These are phyloP conservation scores for Zygosaccharomyces gambellarensis DNA, from an alignment of 805 yeast species.

Conservation along the genomic window DNA sequence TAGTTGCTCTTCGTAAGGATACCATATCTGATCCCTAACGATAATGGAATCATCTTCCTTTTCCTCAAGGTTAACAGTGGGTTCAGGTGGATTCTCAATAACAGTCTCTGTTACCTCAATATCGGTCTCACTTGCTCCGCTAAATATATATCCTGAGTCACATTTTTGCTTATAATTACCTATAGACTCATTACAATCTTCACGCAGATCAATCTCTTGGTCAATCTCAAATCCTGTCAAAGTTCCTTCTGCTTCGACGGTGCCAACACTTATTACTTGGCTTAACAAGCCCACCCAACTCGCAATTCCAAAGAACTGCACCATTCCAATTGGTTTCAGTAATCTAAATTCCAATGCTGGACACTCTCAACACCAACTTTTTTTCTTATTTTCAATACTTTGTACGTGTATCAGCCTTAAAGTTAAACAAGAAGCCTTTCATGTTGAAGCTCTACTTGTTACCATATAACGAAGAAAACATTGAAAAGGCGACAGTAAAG, in stretches of 20 bases:
- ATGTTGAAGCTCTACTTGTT: not conserved
- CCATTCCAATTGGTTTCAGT: not conserved
- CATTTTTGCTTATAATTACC: conserved; percentile 3
- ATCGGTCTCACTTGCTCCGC: not conserved
- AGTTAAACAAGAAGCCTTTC: not conserved
- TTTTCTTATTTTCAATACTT: not conserved
- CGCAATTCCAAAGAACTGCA: not conserved
- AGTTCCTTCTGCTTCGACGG: not conserved
- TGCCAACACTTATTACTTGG: not conserved
- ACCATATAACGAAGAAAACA: not conserved
- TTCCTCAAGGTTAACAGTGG: not conserved
- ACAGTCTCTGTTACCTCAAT: not conserved
- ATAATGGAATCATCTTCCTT: not conserved
- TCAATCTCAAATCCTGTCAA: conserved; percentile 4
- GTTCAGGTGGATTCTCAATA: not conserved
- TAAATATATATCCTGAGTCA: not conserved
- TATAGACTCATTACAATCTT: not conserved
- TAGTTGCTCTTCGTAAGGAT: conserved; percentile 58
- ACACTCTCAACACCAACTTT: not conserved
- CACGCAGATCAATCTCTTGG: conserved; percentile 6
- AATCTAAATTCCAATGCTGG: not conserved
- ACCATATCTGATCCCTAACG: conserved; percentile 17
- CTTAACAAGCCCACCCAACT: not conserved
- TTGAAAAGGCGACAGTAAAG: not conserved
- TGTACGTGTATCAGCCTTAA: not conserved